Percentiles rank a stretch among this genome's conserved stretches.
phyloP scores from a whole-genome alignment of 257 asterid species.

The Solanum appendiculatum region DNA sequence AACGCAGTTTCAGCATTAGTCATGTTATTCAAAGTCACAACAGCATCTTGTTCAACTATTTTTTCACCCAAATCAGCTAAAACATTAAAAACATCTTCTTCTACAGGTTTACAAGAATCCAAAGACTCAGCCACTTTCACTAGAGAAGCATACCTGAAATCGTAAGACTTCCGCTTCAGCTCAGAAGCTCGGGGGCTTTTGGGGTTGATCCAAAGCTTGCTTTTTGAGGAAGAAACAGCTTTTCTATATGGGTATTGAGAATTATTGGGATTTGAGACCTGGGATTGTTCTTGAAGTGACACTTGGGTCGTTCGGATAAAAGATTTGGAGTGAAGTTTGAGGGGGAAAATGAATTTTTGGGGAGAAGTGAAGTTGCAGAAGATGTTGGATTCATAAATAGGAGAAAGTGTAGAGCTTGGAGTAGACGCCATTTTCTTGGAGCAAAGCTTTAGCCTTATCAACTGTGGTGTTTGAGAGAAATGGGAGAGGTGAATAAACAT shows the following conservation, averaged over 20 bases:
- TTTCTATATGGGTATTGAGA: slow-evolving; percentile 15
- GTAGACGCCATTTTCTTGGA: slow-evolving; percentile 35
- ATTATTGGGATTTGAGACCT: slow-evolving; percentile 5
- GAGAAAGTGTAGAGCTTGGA: slow-evolving; percentile 29
- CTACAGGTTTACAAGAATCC: slow-evolving; percentile 39
- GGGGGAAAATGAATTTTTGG: slow-evolving; percentile 16
- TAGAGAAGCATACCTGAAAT: slow-evolving; percentile 58
- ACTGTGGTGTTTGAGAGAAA: not conserved
- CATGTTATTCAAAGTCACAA: slow-evolving; percentile 60
- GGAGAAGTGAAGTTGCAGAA: slow-evolving; percentile 29
- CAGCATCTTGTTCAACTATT: slow-evolving; percentile 55
- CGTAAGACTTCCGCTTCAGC: slow-evolving; percentile 35
- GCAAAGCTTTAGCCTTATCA: not conserved
- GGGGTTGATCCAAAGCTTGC: slow-evolving; percentile 70
- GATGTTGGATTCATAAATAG: slow-evolving; percentile 27
- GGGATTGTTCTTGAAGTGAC: slow-evolving; percentile 28
- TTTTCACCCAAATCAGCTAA: slow-evolving; percentile 32
- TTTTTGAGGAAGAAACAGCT: slow-evolving; percentile 24
- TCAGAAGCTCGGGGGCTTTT: slow-evolving; percentile 53
- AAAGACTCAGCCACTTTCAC: slow-evolving; percentile 40
- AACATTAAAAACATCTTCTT: slow-evolving; percentile 25
- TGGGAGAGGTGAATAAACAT: not conserved
- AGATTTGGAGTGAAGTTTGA: slow-evolving; percentile 19
- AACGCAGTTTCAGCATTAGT: slow-evolving; percentile 42
- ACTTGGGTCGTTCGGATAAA: slow-evolving; percentile 8